Percentiles rank a stretch among this genome's conserved stretches.
phyloP scores from a whole-genome alignment of 805 yeast genomes.

The Saturnispora mendoncae region DNA sequence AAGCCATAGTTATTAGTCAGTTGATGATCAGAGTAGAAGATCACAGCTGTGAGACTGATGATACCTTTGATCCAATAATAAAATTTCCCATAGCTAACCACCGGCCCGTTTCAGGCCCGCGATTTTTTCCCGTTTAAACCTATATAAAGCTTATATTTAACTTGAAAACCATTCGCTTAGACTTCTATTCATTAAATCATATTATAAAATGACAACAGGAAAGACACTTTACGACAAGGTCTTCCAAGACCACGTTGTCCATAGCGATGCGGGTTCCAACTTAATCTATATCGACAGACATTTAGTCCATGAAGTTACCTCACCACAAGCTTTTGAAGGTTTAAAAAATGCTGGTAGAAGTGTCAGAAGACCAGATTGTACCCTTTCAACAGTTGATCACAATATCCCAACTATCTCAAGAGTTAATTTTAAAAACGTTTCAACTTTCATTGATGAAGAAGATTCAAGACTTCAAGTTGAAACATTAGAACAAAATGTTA shows the following conservation, averaged over 20 bases:
- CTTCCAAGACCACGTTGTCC: conserved; percentile 89
- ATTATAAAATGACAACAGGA: conserved; percentile 28
- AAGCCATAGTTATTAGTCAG: no score
- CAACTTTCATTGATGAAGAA: conserved; percentile 75
- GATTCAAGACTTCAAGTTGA: conserved; percentile 89
- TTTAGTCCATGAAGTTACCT: conserved; percentile 95
- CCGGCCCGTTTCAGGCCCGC: conserved; percentile 2
- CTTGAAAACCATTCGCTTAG: conserved; percentile 1
- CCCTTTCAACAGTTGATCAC: conserved; percentile 93
- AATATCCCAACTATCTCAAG: conserved; percentile 95
- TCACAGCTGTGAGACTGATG: no score
- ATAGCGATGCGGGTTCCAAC: conserved; percentile 80
- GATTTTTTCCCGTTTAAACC: not conserved
- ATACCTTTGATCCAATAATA: no score
- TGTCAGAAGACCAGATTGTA: conserved; percentile 88
- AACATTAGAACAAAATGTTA: conserved; percentile 88
- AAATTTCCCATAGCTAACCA: no score
- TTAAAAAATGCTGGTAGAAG: conserved; percentile 75
- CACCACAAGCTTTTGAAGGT: conserved; percentile 99
- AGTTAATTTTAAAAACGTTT: conserved; percentile 59
- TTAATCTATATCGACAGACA: conserved; percentile 93
- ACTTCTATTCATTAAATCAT: conserved; percentile 6
- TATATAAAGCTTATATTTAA: conserved; percentile 1
- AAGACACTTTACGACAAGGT: conserved; percentile 92
- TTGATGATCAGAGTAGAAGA: no score